Percentiles rank a stretch among this genome's conserved stretches.
Evolutionary conservation across 306 rosid genomes (phyloP).

Genomic region (Begonia fuchsioides): DNA sequence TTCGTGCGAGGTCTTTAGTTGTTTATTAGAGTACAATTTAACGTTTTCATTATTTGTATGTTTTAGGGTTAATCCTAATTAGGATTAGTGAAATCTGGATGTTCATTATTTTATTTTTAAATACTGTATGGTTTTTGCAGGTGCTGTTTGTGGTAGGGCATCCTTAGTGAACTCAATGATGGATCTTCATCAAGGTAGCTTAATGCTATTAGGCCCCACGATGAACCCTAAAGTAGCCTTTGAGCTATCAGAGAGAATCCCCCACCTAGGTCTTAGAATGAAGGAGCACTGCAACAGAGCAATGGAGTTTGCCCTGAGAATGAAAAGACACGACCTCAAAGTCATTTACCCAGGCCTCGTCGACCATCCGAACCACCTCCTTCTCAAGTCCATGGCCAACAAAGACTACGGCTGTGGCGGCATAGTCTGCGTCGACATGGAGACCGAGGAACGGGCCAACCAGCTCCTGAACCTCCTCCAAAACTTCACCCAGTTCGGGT

Average conservation of each 20-base stretch:
- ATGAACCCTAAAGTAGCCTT: conserved; percentile 90
- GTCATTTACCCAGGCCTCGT: conserved; percentile 82
- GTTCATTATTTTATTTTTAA: no score
- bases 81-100: no score
- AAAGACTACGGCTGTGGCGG: conserved; percentile 75
- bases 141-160: conserved; percentile 74
- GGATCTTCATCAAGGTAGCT: conserved; percentile 77
- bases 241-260: conserved; percentile 74
- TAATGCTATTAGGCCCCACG: conserved; percentile 87
- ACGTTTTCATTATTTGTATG: no score
- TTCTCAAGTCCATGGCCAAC: conserved; percentile 44
- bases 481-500: conserved; percentile 58
- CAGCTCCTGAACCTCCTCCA: conserved; percentile 49
- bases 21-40: no score
- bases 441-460: conserved; percentile 74
- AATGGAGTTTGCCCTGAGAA: conserved; percentile 34
- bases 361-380: conserved; percentile 51
- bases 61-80: no score
- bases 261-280: conserved; percentile 63
- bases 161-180: conserved; percentile 76
- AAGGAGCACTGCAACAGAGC: conserved; percentile 71
- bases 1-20: no score
- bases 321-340: conserved; percentile 41
- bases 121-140: conserved; percentile 13
- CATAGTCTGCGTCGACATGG: conserved; percentile 74